phyloP scores from a whole-genome alignment of 768 basidiomycete species.

The Serendipita vermifera region DNA sequence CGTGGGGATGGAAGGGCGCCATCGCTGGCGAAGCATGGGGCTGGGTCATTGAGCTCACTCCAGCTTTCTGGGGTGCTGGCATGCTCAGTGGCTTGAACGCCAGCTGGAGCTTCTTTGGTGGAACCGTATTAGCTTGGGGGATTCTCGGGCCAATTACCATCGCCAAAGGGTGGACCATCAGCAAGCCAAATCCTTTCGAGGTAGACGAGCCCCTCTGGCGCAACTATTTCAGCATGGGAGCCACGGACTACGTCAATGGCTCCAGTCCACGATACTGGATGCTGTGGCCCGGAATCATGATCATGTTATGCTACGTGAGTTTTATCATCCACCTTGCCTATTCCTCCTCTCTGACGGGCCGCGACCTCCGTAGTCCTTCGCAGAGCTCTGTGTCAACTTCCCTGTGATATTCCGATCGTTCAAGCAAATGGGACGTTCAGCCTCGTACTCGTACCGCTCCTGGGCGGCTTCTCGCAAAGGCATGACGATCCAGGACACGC shows the following conservation, averaged over 20 bases:
- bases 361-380: constrained; percentile 27
- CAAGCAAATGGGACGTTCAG: background rate
- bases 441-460: background rate
- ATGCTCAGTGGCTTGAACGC: constrained; percentile 15
- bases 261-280: constrained; percentile 51
- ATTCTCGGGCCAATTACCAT: constrained; percentile 44
- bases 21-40: constrained; percentile 47
- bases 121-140: constrained; percentile 46
- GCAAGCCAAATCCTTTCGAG: constrained; percentile 18
- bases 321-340: background rate
- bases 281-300: constrained; percentile 47
- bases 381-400: constrained; percentile 27
- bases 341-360: background rate
- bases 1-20: constrained; percentile 46
- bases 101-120: constrained; percentile 29
- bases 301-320: constrained; percentile 41
- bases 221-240: background rate
- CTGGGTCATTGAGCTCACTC: constrained; percentile 25
- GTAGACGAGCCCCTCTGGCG: constrained; percentile 29
- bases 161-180: constrained; percentile 40
- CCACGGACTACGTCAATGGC: constrained; percentile 22
- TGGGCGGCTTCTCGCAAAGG: constrained; percentile 3
- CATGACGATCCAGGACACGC: background rate
- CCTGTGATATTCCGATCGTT: background rate
- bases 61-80: constrained; percentile 22